A percentile compares a stretch with the other conserved stretches of the same genome.
Evolutionary conservation across 2,329 filamentous ascomycete genomes (phyloP).

Genomic region (Keithomyces neogunnii): DNA sequence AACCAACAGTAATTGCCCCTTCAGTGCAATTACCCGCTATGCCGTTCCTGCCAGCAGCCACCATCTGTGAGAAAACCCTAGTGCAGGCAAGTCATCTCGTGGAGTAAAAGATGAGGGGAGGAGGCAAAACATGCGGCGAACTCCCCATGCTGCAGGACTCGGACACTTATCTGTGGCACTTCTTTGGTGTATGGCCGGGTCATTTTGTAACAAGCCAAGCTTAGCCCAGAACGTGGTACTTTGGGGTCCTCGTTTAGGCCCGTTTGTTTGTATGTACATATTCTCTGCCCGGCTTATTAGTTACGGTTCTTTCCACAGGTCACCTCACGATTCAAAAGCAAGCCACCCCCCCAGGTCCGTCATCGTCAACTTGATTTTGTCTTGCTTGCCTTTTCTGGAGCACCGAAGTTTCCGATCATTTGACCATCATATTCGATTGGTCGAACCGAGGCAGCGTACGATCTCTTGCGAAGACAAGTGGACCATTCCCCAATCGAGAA

Average conservation of each 20-base stretch:
- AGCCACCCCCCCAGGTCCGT: slow-evolving; percentile 10
- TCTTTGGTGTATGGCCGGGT: slow-evolving; percentile 2
- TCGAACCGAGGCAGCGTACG: neutral
- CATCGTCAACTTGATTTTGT: neutral
- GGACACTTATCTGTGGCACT: slow-evolving; percentile 5
- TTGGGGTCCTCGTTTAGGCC: slow-evolving; percentile 11
- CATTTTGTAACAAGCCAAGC: slow-evolving; percentile 9
- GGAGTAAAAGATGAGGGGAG: slow-evolving; percentile 1
- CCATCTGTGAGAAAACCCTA: slow-evolving; percentile 10
- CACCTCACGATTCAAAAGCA: slow-evolving; percentile 14
- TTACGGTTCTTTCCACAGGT: slow-evolving; percentile 2
- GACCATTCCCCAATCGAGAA: too few relatives aligned
- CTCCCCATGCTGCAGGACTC: slow-evolving; percentile 5
- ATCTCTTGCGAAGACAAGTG: neutral
- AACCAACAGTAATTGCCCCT: slow-evolving; percentile 6
- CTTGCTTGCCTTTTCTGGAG: neutral
- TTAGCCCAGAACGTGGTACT: slow-evolving; percentile 13
- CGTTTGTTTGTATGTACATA: slow-evolving; percentile 1
- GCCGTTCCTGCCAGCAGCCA: slow-evolving; percentile 13
- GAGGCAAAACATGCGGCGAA: slow-evolving; percentile 10
- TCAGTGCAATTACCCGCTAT: slow-evolving; percentile 8
- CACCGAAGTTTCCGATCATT: neutral
- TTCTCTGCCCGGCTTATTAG: slow-evolving; percentile 8
- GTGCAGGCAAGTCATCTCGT: slow-evolving; percentile 9
- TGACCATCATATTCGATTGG: neutral